These are phyloP conservation scores for Hordeum pubiflorum DNA, from an alignment of 202 grass and related monocot species.

Conservation along the genomic window DNA sequence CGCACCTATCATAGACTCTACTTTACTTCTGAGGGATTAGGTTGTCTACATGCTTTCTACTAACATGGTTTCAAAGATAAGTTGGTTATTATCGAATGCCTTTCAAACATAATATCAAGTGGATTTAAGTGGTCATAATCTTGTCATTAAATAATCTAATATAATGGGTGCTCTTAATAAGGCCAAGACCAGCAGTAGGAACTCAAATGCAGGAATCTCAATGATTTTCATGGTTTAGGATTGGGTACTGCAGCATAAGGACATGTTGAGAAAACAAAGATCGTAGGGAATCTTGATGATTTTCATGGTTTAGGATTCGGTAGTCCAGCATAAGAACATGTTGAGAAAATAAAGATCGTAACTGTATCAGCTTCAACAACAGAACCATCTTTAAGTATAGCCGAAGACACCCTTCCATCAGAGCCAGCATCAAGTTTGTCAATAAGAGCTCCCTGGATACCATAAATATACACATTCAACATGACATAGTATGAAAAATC, in stretches of 20 bases:
- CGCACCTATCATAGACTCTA: neutral
- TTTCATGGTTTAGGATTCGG: neutral
- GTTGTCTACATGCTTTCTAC: neutral
- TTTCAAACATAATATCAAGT: neutral
- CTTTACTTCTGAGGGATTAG: neutral
- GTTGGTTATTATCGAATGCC: neutral
- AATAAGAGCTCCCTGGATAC: constrained; percentile 43
- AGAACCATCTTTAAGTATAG: constrained; percentile 88
- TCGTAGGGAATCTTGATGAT: neutral
- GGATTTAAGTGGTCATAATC: neutral
- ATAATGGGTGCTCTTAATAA: neutral
- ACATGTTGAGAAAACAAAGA: neutral
- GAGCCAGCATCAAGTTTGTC: constrained; percentile 85
- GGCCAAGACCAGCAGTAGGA: neutral
- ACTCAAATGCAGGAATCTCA: neutral
- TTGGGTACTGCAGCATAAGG: neutral
- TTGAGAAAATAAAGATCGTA: constrained; percentile 9
- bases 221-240: constrained; percentile 3
- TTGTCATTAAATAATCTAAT: neutral
- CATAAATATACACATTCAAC: constrained; percentile 9
- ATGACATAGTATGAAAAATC: neutral
- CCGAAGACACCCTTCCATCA: constrained; percentile 72
- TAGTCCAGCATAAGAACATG: neutral
- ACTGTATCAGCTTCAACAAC: constrained; percentile 82
- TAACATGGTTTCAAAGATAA: neutral